phyloP scores from a whole-genome alignment of 2,329 filamentous ascomycete species.

The Lachnellula arida region DNA sequence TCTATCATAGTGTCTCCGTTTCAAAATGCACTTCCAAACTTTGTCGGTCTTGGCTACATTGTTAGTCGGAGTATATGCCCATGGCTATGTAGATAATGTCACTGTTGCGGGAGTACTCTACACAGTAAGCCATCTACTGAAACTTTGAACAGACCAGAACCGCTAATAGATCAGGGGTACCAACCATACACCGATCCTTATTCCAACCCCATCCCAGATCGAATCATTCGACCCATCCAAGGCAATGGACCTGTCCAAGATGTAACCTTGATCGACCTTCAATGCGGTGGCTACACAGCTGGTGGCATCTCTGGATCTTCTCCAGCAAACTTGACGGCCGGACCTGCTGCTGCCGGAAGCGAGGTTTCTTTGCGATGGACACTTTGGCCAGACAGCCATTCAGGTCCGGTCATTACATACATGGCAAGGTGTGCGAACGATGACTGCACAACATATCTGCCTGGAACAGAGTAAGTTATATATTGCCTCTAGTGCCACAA shows the following conservation, averaged over 20 bases:
- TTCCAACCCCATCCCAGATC: conserved; percentile 36
- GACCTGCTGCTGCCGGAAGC: conserved; percentile 48
- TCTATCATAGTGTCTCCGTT: not conserved
- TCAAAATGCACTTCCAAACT: conserved; percentile 7
- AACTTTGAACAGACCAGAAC: not conserved
- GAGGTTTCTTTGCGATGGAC: conserved; percentile 53
- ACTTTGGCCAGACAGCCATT: conserved; percentile 39
- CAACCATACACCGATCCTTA: conserved; percentile 43
- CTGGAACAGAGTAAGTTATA: conserved; percentile 36
- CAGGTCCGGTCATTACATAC: conserved; percentile 53
- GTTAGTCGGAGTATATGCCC: conserved; percentile 10
- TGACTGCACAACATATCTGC: conserved; percentile 46
- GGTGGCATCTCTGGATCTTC: conserved; percentile 44
- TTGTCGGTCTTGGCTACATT: conserved; percentile 12
- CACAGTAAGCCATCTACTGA: conserved; percentile 21
- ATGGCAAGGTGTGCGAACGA: conserved; percentile 51
- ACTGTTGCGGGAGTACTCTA: conserved; percentile 22
- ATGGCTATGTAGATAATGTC: conserved; percentile 22
- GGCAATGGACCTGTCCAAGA: conserved; percentile 56
- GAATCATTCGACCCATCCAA: conserved; percentile 52
- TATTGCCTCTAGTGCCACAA: not conserved
- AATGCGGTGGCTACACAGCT: conserved; percentile 50
- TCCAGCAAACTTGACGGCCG: conserved; percentile 52
- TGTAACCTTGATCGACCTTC: conserved; percentile 47
- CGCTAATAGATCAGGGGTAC: conserved; percentile 8